Conservation (phyloP, 768 basidiomycete genomes). For the Boletus bicolor region DNA sequence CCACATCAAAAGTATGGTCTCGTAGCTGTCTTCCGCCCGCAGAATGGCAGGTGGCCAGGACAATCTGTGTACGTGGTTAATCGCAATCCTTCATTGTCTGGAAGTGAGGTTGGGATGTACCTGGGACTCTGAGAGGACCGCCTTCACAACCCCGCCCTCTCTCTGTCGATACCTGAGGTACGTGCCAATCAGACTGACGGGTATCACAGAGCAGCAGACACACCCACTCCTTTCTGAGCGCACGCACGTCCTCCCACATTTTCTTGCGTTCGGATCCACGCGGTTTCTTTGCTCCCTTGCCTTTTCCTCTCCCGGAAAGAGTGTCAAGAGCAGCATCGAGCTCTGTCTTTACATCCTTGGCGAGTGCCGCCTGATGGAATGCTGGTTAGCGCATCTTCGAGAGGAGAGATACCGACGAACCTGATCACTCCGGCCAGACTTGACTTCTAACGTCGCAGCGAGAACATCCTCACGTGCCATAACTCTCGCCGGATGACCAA, state of each 20-base stretch:
- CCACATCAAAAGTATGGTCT: constrained; percentile 80
- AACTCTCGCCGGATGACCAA: constrained; percentile 94
- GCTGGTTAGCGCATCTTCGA: background rate
- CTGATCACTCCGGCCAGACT: constrained; percentile 72
- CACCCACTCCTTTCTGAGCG: constrained; percentile 84
- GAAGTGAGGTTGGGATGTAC: constrained; percentile 31
- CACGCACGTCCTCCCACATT: constrained; percentile 84
- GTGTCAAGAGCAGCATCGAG: constrained; percentile 64
- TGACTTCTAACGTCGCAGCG: constrained; percentile 67
- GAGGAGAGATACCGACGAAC: constrained; percentile 25
- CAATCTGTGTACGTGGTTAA: constrained; percentile 47
- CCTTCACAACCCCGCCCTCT: constrained; percentile 78
- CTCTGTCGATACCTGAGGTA: constrained; percentile 75
- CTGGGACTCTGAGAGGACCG: constrained; percentile 78
- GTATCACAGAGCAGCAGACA: background rate
- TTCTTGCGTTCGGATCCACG: constrained; percentile 73
- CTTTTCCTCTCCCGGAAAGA: constrained; percentile 73
- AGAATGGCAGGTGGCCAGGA: constrained; percentile 92
- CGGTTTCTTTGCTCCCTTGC: constrained; percentile 66
- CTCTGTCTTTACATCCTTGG: constrained; percentile 87
- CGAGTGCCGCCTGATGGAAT: constrained; percentile 64
- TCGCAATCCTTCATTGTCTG: background rate
- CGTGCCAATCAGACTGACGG: background rate
- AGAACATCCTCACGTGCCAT: constrained; percentile 67
- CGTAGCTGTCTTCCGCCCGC: constrained; percentile 81